These are phyloP conservation scores for Osmanthus fragrans DNA, from an alignment of 257 asterid genomes.

Conservation along the genomic window DNA sequence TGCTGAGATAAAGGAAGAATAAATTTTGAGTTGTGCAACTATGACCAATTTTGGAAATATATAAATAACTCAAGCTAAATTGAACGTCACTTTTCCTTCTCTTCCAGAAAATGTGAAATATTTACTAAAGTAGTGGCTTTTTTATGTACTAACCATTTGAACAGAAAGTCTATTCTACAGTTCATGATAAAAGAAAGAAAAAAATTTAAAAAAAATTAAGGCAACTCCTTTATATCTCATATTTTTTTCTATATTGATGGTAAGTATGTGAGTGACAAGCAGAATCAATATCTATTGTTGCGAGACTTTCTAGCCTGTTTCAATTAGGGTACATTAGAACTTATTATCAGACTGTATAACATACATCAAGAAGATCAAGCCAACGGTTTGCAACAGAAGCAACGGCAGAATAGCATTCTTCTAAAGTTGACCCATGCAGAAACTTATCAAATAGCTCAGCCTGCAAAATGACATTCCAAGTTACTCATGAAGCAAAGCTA, in stretches of 20 bases:
- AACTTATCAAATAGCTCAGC: constrained; percentile 96
- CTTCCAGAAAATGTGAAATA: constrained; percentile 1
- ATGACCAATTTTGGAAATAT: constrained; percentile 1
- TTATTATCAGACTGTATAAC: constrained; percentile 32
- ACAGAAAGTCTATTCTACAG: constrained; percentile 11
- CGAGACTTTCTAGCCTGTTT: constrained; percentile 13
- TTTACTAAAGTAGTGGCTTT: constrained; percentile 1
- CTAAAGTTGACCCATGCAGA: constrained; percentile 86
- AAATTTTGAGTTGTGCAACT: constrained; percentile 1
- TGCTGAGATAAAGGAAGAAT: constrained; percentile 8
- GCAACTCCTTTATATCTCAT: constrained; percentile 8
- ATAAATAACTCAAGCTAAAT: background rate
- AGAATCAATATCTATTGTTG: background rate
- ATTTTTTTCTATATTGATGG: background rate
- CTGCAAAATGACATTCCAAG: constrained; percentile 46
- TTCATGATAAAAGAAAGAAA: background rate
- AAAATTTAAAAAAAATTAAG: background rate
- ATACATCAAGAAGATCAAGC: constrained; percentile 98
- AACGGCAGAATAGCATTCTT: constrained; percentile 90
- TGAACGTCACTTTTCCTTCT: constrained; percentile 3
- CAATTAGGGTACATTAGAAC: constrained; percentile 19
- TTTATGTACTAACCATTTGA: background rate
- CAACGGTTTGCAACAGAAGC: constrained; percentile 97
- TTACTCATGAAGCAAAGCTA: constrained; percentile 21
- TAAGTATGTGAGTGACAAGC: constrained; percentile 14